Evolutionary conservation across 306 rosid species (phyloP), one percentile per base, ranked within the genome.

Genomic region (Trifolium subterraneum): DNA sequence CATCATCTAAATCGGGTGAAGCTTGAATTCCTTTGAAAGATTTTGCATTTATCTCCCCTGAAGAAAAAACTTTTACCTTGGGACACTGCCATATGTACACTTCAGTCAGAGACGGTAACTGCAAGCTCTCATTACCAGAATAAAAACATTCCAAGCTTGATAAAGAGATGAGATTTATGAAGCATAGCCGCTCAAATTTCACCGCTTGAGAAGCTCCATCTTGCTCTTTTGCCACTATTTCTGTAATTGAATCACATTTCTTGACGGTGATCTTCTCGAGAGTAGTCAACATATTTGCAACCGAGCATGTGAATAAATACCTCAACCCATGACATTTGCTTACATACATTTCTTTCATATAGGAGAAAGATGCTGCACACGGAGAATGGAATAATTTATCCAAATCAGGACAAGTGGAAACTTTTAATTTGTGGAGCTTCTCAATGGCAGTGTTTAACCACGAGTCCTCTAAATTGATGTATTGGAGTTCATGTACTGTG

Each of bases 291-390:
- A 16, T 2, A 20, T 9, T 47, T 7, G 72, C 80, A 5, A 22
- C 20, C 5, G 69, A 6, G 56, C 29, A 42, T 45, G 78, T 65
- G 47, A 76, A 50, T 20, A 81, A 56, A 41, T 76, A 13, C n/a
- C 39, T 0, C 74, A 81, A 15, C 16, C 47, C 22, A 9, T 33
- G 18, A 16, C 85, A 76, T 5, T 6, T 0, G 0, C 4, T 1
- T 13, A 79, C 3, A 2, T 0, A 0, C 44, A 84, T 3, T 7
- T 2, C 15, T 10, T 12, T 54, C 8, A 84, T 42, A 45, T 4
- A 39, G 12, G 44, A 39, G 44, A 39, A 39, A 39, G 13, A 39
- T 10, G 10, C 3, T 39, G 44, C 13, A 60, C 3, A 71, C 2
- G 72, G 64, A 2, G 74, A 51, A 50, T 67, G 25, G 2, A 0